These are phyloP conservation scores for Murraya koenigii DNA, from an alignment of 345 rosid genomes.

Conservation along the genomic window DNA sequence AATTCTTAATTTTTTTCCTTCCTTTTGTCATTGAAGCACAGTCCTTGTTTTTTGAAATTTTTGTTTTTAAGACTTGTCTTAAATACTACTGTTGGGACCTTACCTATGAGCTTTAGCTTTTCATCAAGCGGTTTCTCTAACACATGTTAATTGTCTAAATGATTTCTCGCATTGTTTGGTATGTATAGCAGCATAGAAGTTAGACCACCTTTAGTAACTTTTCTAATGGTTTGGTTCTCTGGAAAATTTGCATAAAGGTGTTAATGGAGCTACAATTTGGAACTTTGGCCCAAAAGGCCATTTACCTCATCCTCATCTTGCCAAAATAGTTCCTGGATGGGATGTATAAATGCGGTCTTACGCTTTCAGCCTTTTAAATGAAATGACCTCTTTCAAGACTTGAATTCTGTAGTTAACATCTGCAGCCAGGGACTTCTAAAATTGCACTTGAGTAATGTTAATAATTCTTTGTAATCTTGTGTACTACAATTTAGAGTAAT, in stretches of 20 bases:
- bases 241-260: neutral
- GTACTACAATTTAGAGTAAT: neutral
- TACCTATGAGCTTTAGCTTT: too few relatives aligned
- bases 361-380: neutral
- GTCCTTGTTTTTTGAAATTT: neutral
- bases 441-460: neutral
- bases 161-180: slow-evolving; percentile 1
- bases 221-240: neutral
- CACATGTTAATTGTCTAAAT: neutral
- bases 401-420: neutral
- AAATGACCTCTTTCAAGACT: neutral
- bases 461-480: neutral
- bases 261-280: neutral
- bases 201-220: neutral
- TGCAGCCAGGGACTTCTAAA: neutral
- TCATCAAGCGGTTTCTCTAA: too few relatives aligned
- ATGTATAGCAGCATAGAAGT: neutral
- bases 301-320: neutral
- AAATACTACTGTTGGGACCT: too few relatives aligned
- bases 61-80: too few relatives aligned
- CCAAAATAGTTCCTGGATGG: neutral
- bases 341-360: neutral
- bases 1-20: neutral
- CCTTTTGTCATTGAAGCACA: neutral
- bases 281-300: neutral